These are phyloP conservation scores for Daldinia childiae DNA, from an alignment of 495 filamentous ascomycete species.

Conservation along the genomic window DNA sequence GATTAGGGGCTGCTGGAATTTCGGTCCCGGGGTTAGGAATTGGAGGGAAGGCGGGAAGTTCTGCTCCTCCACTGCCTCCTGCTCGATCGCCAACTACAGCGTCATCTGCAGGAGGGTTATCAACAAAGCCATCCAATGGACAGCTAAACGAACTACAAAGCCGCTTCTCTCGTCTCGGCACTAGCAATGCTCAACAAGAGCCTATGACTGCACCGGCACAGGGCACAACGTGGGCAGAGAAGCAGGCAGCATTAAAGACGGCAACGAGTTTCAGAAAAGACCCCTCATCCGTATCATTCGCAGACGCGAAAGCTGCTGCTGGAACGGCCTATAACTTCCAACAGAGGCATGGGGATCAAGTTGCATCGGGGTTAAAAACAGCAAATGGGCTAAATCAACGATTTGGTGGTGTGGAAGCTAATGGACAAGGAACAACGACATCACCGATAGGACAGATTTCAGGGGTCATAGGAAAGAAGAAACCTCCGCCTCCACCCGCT, in stretches of 20 bases:
- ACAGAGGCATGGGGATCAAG: constrained; percentile 75
- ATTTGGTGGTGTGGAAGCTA: constrained; percentile 45
- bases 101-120: constrained; percentile 13
- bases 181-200: constrained; percentile 40
- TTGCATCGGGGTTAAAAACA: constrained; percentile 70
- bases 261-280: constrained; percentile 64
- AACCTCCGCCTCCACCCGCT: constrained; percentile 73
- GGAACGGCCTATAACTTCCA: constrained; percentile 77
- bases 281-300: constrained; percentile 65
- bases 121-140: constrained; percentile 18
- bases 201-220: constrained; percentile 46
- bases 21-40: constrained; percentile 86
- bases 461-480: constrained; percentile 60
- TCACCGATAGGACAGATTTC: constrained; percentile 44
- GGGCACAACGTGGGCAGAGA: constrained; percentile 70
- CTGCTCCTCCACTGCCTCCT: constrained; percentile 24
- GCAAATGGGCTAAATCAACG: constrained; percentile 66
- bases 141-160: constrained; percentile 74
- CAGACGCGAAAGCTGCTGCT: constrained; percentile 63
- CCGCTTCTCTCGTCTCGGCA: constrained; percentile 68
- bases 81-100: constrained; percentile 32
- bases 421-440: constrained; percentile 9
- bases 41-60: constrained; percentile 47
- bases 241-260: constrained; percentile 68
- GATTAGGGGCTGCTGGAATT: constrained; percentile 80